Conservation (phyloP, 495 filamentous ascomycete species). For the Alectoria sarmentosa region DNA sequence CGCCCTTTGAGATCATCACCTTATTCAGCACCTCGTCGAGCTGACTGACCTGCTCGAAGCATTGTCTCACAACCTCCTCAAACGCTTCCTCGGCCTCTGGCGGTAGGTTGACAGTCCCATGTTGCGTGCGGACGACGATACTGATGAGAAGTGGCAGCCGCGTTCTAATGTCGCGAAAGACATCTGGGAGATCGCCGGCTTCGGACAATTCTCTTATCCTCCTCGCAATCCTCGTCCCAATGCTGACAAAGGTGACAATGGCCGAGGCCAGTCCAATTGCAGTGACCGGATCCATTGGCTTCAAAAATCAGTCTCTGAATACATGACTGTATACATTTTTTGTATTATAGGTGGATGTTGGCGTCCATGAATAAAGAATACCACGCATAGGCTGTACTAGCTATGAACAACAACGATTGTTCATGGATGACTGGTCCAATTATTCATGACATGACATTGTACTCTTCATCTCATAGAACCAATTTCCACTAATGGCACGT, state of each 20-base stretch:
- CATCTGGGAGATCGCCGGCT: conserved; percentile 26
- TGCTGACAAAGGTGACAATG: conserved; percentile 34
- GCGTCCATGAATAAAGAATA: too few relatives aligned
- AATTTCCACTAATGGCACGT: too few relatives aligned
- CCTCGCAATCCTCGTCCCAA: conserved; percentile 29
- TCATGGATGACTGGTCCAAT: too few relatives aligned
- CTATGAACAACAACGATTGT: too few relatives aligned
- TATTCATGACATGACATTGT: too few relatives aligned
- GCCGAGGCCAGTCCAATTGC: conserved; percentile 31
- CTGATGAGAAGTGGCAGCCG: conserved; percentile 29
- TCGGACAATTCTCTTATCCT: conserved; percentile 30
- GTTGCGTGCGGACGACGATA: conserved; percentile 26
- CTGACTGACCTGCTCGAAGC: conserved; percentile 19
- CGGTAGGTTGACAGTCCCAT: conserved; percentile 20
- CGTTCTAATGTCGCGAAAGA: conserved; percentile 30
- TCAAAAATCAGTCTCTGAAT: too few relatives aligned
- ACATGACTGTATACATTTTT: too few relatives aligned
- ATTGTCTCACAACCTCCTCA: conserved; percentile 26
- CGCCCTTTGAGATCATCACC: conserved; percentile 18
- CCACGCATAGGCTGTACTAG: too few relatives aligned
- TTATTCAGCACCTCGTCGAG: conserved; percentile 26
- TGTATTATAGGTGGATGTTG: too few relatives aligned
- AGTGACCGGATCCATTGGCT: conserved; percentile 28
- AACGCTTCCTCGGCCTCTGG: conserved; percentile 23
- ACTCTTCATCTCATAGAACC: too few relatives aligned